These are phyloP conservation scores for Russula virescens DNA, from an alignment of 768 basidiomycete species.

Conservation along the genomic window DNA sequence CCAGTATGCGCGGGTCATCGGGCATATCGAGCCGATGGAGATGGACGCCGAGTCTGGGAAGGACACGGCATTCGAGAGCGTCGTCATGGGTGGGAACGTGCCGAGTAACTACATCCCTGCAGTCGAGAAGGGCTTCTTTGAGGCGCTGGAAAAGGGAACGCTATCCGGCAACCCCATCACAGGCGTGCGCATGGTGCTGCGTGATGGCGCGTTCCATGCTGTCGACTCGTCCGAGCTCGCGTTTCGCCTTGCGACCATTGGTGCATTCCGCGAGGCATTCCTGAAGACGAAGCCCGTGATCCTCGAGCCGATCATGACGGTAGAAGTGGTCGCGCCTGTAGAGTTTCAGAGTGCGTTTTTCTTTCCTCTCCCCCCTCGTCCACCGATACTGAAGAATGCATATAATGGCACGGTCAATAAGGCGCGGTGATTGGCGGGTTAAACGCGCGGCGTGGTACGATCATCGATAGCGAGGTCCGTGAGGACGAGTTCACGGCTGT, in stretches of 20 bases:
- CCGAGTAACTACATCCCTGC: conserved; percentile 91
- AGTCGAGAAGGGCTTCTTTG: conserved; percentile 94
- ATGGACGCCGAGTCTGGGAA: conserved; percentile 70
- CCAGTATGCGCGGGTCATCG: conserved; percentile 91
- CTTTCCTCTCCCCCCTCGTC: not conserved
- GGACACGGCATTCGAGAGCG: conserved; percentile 76
- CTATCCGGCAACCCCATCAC: conserved; percentile 84
- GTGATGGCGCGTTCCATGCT: conserved; percentile 88
- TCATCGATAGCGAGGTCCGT: conserved; percentile 92
- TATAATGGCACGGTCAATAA: conserved; percentile 25
- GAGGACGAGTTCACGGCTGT: conserved; percentile 59
- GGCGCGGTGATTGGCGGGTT: conserved; percentile 90
- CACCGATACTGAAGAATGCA: not conserved
- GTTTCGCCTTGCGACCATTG: conserved; percentile 85
- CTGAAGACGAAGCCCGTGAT: conserved; percentile 70
- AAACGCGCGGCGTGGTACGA: conserved; percentile 57
- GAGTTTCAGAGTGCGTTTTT: conserved; percentile 83
- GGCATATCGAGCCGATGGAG: conserved; percentile 86
- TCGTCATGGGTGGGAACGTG: conserved; percentile 89
- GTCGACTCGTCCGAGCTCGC: conserved; percentile 97
- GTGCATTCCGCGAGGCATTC: conserved; percentile 91
- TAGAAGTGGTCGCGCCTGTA: conserved; percentile 48
- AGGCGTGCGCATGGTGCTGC: conserved; percentile 79
- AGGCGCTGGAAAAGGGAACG: conserved; percentile 87
- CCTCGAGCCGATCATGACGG: conserved; percentile 71